phyloP scores from a whole-genome alignment of 805 yeast species.

The Candida alai region DNA sequence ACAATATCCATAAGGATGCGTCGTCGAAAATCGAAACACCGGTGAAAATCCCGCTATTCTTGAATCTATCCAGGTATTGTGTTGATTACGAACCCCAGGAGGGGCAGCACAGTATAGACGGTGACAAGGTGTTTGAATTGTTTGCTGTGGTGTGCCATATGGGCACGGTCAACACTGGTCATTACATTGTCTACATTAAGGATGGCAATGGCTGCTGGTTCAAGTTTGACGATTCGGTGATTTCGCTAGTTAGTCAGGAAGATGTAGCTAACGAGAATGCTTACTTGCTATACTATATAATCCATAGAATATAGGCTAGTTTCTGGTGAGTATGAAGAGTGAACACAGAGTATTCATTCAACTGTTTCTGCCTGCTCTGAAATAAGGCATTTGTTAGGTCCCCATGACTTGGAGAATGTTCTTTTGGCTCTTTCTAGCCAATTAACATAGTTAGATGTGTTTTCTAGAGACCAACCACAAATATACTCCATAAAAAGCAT shows the following conservation, averaged over 20 bases:
- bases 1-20: conserved; percentile 41
- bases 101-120: conserved; percentile 18
- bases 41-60: conserved; percentile 65
- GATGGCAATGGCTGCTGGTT: conserved; percentile 78
- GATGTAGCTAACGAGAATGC: conserved; percentile 73
- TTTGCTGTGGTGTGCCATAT: conserved; percentile 85
- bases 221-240: conserved; percentile 84
- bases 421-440: no score
- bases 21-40: conserved; percentile 73
- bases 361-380: no score
- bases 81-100: conserved; percentile 36
- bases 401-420: no score
- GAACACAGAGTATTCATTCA: no score
- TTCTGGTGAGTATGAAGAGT: no score
- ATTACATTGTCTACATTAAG: conserved; percentile 79
- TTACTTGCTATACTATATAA: conserved; percentile 70
- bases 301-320: conserved; percentile 32
- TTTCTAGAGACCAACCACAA: no score
- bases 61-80: conserved; percentile 66
- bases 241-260: conserved; percentile 58
- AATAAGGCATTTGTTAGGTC: no score
- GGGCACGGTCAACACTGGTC: conserved; percentile 95
- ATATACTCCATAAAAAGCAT: no score
- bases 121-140: conserved; percentile 61
- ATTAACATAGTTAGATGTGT: no score